Conservation (phyloP, 768 basidiomycete species). For the Agaricus bisporus region DNA sequence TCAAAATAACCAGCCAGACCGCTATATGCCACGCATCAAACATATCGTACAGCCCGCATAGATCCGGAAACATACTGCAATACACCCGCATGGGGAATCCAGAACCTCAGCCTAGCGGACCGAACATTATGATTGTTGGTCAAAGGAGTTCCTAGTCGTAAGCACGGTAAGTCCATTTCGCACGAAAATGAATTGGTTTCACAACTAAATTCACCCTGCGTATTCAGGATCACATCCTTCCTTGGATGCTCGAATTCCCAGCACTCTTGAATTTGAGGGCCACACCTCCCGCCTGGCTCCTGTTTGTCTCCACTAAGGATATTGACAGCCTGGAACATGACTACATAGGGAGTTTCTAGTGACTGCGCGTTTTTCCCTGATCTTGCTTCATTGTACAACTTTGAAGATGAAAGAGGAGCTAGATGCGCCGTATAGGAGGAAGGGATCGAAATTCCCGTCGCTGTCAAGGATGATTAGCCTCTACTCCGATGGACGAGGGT, state of each 20-base stretch:
- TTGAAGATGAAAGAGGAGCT: slow-evolving; percentile 91
- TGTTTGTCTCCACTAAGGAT: slow-evolving; percentile 75
- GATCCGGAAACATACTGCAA: slow-evolving; percentile 49
- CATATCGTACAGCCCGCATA: not conserved
- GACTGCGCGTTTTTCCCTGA: slow-evolving; percentile 59
- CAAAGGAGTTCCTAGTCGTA: slow-evolving; percentile 65
- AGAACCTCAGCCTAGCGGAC: slow-evolving; percentile 79
- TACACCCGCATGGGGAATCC: slow-evolving; percentile 91
- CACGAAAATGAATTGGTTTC: not conserved
- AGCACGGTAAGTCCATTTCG: not conserved
- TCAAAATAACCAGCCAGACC: slow-evolving; percentile 98
- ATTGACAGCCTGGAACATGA: slow-evolving; percentile 95
- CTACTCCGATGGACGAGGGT: not conserved
- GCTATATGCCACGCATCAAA: slow-evolving; percentile 19
- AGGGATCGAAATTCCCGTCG: slow-evolving; percentile 92
- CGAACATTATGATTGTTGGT: slow-evolving; percentile 97
- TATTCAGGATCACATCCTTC: slow-evolving; percentile 68
- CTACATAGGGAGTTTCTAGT: slow-evolving; percentile 94
- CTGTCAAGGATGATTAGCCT: slow-evolving; percentile 32
- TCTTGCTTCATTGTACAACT: slow-evolving; percentile 81
- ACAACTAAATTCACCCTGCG: slow-evolving; percentile 44
- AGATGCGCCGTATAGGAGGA: slow-evolving; percentile 93
- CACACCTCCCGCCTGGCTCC: slow-evolving; percentile 60
- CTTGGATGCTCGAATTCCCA: slow-evolving; percentile 98
- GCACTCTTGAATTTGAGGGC: slow-evolving; percentile 84